Evolutionary conservation across 2,329 filamentous ascomycete species (phyloP), one percentile per base, ranked within the genome.

Genomic region (Coniochaeta sp.): DNA sequence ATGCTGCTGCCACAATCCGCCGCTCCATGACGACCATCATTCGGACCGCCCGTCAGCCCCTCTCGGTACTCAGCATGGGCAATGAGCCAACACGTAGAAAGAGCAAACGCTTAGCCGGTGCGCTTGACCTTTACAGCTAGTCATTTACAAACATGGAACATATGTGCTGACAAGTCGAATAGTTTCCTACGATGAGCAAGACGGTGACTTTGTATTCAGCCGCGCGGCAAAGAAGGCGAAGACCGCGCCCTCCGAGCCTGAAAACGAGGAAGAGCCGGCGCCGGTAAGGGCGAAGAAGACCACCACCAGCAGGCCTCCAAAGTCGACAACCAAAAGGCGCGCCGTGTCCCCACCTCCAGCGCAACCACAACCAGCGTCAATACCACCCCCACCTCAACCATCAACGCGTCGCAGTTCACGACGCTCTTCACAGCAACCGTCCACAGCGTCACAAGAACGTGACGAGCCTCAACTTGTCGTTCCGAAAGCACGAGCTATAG

Each of bases 201-300:
- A 88, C 71, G 87, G 87, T 60, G 88, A 88, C 56, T 91, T 91
- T 60, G 75, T 82, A 53, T 91, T 91, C 65, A 82, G 84, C 56
- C 81, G 87, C 58, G 83, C 78, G 55, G 74, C 83, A 10, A 87
- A 87, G 63, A 71, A 80, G 61, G 75, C 77, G 55, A 89, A 86
- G 69, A 77, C 79, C 40, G 75, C 76, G n/a, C 65, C 71, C 6
- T 22, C 50, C 4, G 50, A 52, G 31, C 51, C 56, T 14, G 14
- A 69, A 71, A 48, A 69, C 62, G 49, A 67, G 42, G 71, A 75
- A 18, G 68, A 72, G 46, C 69, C 72, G 9, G 66, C 67, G 24
- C 58, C 65, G 12, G 61, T 61, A 30, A 61, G 71, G 51, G 68
- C 66, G 33, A 59, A 63, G 46, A 71, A 67, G 53, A 66, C 62